These are phyloP conservation scores for Venturia nashicola DNA, from an alignment of 2,329 filamentous ascomycete species.

Conservation along the genomic window DNA sequence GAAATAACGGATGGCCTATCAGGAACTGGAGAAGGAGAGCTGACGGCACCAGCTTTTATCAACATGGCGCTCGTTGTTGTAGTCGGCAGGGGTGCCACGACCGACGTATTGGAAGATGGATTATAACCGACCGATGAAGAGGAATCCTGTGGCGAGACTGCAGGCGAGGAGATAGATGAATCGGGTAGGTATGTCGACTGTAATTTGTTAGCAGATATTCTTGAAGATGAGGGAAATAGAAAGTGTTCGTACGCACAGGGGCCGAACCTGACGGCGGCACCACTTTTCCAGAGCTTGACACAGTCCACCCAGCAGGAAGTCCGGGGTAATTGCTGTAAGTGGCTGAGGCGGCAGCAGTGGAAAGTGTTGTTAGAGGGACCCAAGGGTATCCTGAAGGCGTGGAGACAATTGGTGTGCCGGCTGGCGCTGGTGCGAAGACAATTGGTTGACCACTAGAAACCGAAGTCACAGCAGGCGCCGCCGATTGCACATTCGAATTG, in stretches of 20 bases:
- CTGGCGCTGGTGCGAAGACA: conserved; percentile 52
- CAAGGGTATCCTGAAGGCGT: conserved; percentile 57
- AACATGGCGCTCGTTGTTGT: background rate
- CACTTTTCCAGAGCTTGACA: conserved; percentile 68
- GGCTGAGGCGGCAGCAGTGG: conserved; percentile 31
- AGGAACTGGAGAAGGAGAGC: background rate
- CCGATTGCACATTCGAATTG: conserved; percentile 37
- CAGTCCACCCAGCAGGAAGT: conserved; percentile 70
- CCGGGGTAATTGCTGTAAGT: conserved; percentile 37
- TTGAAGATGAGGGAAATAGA: conserved; percentile 6
- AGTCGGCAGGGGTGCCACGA: background rate
- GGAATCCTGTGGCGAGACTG: conserved; percentile 30
- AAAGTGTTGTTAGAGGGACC: conserved; percentile 44
- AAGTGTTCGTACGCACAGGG: conserved; percentile 14
- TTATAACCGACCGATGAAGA: conserved; percentile 31
- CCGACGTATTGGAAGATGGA: background rate
- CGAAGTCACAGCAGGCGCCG: conserved; percentile 51
- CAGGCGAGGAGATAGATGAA: conserved; percentile 40
- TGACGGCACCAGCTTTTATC: background rate
- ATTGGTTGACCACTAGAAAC: conserved; percentile 51
- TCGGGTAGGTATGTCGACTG: conserved; percentile 39
- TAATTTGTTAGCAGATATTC: conserved; percentile 17
- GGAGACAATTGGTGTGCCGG: conserved; percentile 36
- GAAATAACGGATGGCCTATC: background rate
- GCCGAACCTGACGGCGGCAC: conserved; percentile 45